phyloP scores from a whole-genome alignment of 2,329 filamentous ascomycete genomes.

The Xylaria sp. region DNA sequence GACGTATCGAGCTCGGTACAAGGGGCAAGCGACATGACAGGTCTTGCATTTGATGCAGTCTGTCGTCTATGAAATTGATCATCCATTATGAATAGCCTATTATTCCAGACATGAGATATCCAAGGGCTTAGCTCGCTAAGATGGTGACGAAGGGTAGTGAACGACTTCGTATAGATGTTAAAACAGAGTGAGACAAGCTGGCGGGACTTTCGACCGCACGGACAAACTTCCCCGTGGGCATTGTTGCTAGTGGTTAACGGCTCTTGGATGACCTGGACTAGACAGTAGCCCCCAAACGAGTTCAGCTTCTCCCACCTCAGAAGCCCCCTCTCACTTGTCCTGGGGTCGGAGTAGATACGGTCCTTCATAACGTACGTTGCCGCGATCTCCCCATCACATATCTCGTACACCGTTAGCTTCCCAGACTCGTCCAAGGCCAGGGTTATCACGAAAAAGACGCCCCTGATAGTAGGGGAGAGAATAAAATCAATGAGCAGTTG shows the following conservation, averaged over 20 bases:
- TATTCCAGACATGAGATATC: conserved; percentile 46
- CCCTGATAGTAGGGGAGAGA: conserved; percentile 40
- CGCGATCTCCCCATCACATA: conserved; percentile 37
- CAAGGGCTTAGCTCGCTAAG: conserved; percentile 34
- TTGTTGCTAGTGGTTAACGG: conserved; percentile 18
- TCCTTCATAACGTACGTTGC: conserved; percentile 40
- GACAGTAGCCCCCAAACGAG: conserved; percentile 46
- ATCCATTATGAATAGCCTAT: conserved; percentile 37
- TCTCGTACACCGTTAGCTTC: conserved; percentile 43
- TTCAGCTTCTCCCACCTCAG: conserved; percentile 48
- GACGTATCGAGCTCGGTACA: conserved; percentile 23
- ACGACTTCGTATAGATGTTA: conserved; percentile 48
- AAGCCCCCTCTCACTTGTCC: conserved; percentile 37
- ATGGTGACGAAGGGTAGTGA: conserved; percentile 45
- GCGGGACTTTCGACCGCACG: conserved; percentile 32
- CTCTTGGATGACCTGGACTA: conserved; percentile 43
- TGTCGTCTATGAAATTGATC: conserved; percentile 17
- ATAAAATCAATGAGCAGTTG: conserved; percentile 47
- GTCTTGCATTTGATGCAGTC: conserved; percentile 1
- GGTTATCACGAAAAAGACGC: conserved; percentile 45
- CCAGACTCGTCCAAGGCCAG: conserved; percentile 34
- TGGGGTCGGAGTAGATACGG: conserved; percentile 34
- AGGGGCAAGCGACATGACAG: conserved; percentile 35
- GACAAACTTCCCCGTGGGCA: conserved; percentile 18
- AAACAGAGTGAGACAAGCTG: conserved; percentile 46